Evolutionary conservation across 2,329 filamentous ascomycete species (phyloP), one percentile per base, ranked within the genome.

Genomic region (Fusarium coicis): DNA sequence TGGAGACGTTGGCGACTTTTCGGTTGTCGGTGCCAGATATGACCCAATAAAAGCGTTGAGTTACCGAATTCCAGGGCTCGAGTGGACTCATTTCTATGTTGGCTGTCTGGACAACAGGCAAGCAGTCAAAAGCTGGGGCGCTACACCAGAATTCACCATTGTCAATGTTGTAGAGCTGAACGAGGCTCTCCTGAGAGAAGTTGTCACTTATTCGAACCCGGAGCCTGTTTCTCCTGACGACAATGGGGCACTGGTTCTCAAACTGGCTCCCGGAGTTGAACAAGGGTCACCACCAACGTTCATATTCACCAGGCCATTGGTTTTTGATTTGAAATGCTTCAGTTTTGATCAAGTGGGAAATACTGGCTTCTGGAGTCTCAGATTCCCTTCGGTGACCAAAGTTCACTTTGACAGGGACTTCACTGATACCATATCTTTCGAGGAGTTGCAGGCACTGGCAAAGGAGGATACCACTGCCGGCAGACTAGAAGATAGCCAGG

Each of bases 1-100:
- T 78, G 94, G 94, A 2, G 95, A 97, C 68, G 90, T 94, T 36
- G 93, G 93, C 15, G 95, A 97, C 79, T 93, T 97, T 78, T 91
- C 93, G 4, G 87, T 96, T 4, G 84, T 97, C 7, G 95, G 93
- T 1, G 95, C 90, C 10, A 89, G 90, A 23, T 95, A 92, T 74
- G 89, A 94, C 73, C 83, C 92, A 7, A 84, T 86, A 55, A 88
- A 90, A 69, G 92, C 91, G 12, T 86, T 85, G 50, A 84, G 86
- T 12, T 87, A 89, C 53, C 81, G 84, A 9, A 80, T 91, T 6
- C 83, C 84, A 10, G 85, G 86, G 23, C 77, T 93, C 47, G 87
- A 87, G 60, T 97, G 92, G 92, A 97, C 93, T 7, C 90, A 93
- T 56, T 97, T 97, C 77, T 91, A 93, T 76, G 82, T 97, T 21